Evolutionary conservation across 1,284 basidiomycete species (phyloP), one percentile per base, ranked within the genome.

Genomic region (Leccinum fallax): DNA sequence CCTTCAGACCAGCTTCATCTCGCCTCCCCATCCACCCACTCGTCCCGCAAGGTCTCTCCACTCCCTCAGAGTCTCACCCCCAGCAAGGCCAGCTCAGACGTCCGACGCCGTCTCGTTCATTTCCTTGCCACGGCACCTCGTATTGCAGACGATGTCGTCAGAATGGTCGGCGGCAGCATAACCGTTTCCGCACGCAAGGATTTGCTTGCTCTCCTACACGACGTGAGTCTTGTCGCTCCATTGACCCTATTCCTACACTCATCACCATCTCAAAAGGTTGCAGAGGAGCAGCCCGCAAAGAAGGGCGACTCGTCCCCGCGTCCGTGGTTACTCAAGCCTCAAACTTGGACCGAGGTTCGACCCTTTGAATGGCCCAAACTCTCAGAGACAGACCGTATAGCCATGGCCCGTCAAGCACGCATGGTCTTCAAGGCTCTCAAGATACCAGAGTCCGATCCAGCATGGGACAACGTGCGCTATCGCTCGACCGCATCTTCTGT

Each of bases 261-360:
- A 65, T 30, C 7, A 54, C 26, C 1, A 53, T 51, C 55, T 4
- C 19, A 7, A 46, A 89, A 89, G 86, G 71, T 88, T 15, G 85
- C 81, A 11, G 85, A 87, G 65, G 78, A 77, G 56, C 61, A 61
- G 8, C 72, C 71, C 3, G 58, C 74, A 7, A 79, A 72, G 65
- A 77, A 73, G 43, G 76, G 76, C 2, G 69, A 77, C 59, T 71
- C 69, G 38, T 69, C 79, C 0, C 72, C 76, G 3, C 77, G 77
- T 59, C 66, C 68, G 0, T 91, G 86, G 81, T 67, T 74, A 28
- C 82, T 91, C 62, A 86, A 84, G 63, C 74, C 79, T 19, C 67
- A 73, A 36, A 74, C 81, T 1, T 92, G 88, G 88, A 78, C 77
- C 30, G 85, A 90, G 66, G 85, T 90, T 21, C 85, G 87, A 6